These are phyloP conservation scores for Orbilia oligospora DNA, from an alignment of 2,329 filamentous ascomycete genomes.

Conservation along the genomic window DNA sequence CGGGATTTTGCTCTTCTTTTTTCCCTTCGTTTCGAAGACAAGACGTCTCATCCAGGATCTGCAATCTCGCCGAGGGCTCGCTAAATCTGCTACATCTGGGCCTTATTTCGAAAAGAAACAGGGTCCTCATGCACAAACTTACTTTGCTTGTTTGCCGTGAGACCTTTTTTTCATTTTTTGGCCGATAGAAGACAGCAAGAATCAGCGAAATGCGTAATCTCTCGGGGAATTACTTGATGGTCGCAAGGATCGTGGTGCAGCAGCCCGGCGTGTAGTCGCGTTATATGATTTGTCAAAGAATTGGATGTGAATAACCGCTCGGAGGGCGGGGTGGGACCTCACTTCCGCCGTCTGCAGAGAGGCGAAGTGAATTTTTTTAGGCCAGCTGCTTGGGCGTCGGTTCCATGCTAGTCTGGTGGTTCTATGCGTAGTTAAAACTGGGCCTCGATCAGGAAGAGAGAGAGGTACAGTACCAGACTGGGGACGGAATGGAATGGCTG, in stretches of 20 bases:
- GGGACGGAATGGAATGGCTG: conserved; percentile 26
- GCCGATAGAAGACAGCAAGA: conserved; percentile 26
- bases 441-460: conserved; percentile 51
- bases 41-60: conserved; percentile 46
- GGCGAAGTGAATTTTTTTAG: conserved; percentile 46
- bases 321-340: conserved; percentile 56
- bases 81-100: conserved; percentile 59
- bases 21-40: conserved; percentile 34
- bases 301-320: conserved; percentile 57
- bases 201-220: conserved; percentile 57
- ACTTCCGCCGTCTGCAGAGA: conserved; percentile 59
- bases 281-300: conserved; percentile 60
- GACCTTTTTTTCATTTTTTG: conserved; percentile 6
- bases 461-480: conserved; percentile 16
- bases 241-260: conserved; percentile 58
- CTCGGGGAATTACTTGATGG: conserved; percentile 59
- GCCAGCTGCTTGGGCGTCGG: conserved; percentile 12
- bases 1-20: conserved; percentile 25
- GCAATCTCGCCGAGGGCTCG: conserved; percentile 60
- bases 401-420: too few species aligned
- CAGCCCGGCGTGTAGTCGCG: conserved; percentile 59
- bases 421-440: conserved; percentile 24
- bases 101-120: conserved; percentile 48
- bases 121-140: conserved; percentile 44
- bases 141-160: conserved; percentile 51